Evolutionary conservation across 2,329 filamentous ascomycete species (phyloP).

Genomic region (Didymella exigua): DNA sequence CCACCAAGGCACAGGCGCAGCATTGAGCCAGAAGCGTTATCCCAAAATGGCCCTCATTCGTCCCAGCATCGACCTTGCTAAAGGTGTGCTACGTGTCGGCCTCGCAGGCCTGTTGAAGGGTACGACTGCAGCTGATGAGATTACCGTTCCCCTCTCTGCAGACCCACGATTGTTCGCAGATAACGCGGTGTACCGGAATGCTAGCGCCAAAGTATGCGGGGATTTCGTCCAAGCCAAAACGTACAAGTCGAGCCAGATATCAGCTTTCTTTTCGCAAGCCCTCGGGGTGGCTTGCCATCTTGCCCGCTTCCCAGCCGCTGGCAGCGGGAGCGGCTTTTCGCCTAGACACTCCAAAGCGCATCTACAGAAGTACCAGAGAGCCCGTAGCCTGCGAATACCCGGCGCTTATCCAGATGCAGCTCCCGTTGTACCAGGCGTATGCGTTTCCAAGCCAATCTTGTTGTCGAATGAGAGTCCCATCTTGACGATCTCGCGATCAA

Average conservation of each 20-base stretch:
- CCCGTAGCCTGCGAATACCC: slow-evolving; percentile 51
- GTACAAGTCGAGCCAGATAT: slow-evolving; percentile 70
- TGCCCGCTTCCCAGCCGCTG: slow-evolving; percentile 76
- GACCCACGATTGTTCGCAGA: slow-evolving; percentile 64
- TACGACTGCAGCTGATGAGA: slow-evolving; percentile 42
- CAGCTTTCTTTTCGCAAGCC: slow-evolving; percentile 75
- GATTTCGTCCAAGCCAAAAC: slow-evolving; percentile 73
- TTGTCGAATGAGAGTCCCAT: slow-evolving; percentile 95
- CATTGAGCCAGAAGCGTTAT: slow-evolving; percentile 86
- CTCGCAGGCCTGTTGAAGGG: slow-evolving; percentile 51
- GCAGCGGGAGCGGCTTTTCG: slow-evolving; percentile 56
- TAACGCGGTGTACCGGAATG: slow-evolving; percentile 46
- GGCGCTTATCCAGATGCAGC: slow-evolving; percentile 59
- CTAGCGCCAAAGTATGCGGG: slow-evolving; percentile 77
- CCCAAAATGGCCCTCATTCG: slow-evolving; percentile 85
- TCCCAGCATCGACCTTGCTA: slow-evolving; percentile 73
- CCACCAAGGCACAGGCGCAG: slow-evolving; percentile 81
- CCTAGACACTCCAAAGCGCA: slow-evolving; percentile 75
- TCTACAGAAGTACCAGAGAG: slow-evolving; percentile 58
- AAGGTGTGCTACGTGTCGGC: slow-evolving; percentile 67
- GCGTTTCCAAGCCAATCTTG: slow-evolving; percentile 66
- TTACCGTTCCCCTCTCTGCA: slow-evolving; percentile 66
- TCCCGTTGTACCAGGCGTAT: slow-evolving; percentile 56
- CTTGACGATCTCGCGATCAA: slow-evolving; percentile 79
- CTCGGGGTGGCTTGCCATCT: slow-evolving; percentile 82